A percentile compares a stretch with the other conserved stretches of the same genome.
These are phyloP conservation scores for Pythium utonaiense DNA, from an alignment of 352 stramenopile genomes.

Conservation along the genomic window DNA sequence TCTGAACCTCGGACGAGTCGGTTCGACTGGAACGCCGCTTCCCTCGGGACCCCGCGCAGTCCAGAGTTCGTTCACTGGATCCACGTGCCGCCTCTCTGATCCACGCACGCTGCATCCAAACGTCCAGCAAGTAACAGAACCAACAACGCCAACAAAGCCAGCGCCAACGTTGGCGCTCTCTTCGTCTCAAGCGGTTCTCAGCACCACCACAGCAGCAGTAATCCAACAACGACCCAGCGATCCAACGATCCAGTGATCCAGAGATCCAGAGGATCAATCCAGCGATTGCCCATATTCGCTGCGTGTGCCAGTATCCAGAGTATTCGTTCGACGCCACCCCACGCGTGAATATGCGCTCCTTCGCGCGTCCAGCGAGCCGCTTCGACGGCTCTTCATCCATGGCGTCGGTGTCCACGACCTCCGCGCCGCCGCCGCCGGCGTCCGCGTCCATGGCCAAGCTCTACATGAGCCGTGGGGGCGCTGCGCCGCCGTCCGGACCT, in stretches of 20 bases:
- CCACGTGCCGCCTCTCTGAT: not conserved
- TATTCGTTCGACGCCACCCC: not conserved
- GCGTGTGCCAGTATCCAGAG: not conserved
- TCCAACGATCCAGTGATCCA: not conserved
- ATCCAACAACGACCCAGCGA: not conserved
- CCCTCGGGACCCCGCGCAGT: too few species aligned
- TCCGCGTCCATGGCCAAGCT: conserved; percentile 1
- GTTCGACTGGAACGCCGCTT: too few species aligned
- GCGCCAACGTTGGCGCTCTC: not conserved
- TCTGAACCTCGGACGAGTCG: too few species aligned
- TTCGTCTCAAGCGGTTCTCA: not conserved
- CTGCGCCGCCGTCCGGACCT: not conserved
- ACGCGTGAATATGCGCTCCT: not conserved
- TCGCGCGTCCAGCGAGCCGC: not conserved
- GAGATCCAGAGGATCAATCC: not conserved
- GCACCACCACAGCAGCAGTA: not conserved
- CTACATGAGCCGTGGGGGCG: not conserved
- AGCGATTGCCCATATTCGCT: not conserved
- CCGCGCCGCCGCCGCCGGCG: not conserved
- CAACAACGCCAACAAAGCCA: not conserved
- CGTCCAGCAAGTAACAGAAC: too few species aligned
- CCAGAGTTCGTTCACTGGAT: not conserved
- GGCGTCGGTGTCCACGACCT: conserved; percentile 3
- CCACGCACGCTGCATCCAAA: not conserved
- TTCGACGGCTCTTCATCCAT: not conserved